Percentiles rank a stretch among this genome's conserved stretches.
Conservation (phyloP, 495 filamentous ascomycete species). For the Penicillium egyptiacum region DNA sequence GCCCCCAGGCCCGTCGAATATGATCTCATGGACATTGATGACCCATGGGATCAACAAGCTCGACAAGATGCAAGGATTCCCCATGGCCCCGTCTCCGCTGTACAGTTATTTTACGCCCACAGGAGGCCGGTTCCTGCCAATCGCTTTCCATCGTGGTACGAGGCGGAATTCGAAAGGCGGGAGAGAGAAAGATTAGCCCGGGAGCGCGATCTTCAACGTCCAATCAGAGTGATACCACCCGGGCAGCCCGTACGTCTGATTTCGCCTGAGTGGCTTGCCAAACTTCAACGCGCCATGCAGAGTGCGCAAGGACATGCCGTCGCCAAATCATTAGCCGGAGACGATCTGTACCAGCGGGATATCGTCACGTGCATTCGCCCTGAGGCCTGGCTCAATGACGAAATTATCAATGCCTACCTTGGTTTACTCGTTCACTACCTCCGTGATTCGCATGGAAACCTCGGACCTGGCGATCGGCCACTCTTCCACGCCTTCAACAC, state of each 20-base stretch:
- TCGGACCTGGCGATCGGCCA: conserved; percentile 50
- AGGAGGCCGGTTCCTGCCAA: conserved; percentile 30
- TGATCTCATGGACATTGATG: conserved; percentile 21
- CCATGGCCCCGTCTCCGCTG: conserved; percentile 41
- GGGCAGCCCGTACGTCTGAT: conserved; percentile 47
- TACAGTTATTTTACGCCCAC: conserved; percentile 32
- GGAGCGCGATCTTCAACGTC: conserved; percentile 19
- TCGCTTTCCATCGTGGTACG: conserved; percentile 37
- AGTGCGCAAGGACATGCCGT: conserved; percentile 27
- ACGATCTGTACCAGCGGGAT: conserved; percentile 58
- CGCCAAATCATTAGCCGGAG: conserved; percentile 53
- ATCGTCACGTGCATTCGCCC: conserved; percentile 57
- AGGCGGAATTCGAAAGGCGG: conserved; percentile 30
- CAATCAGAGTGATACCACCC: conserved; percentile 24
- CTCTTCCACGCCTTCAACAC: conserved; percentile 69
- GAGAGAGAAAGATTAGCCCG: conserved; percentile 16
- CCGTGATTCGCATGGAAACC: conserved; percentile 50
- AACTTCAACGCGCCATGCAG: conserved; percentile 36
- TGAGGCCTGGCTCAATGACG: conserved; percentile 76
- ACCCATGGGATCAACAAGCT: conserved; percentile 27
- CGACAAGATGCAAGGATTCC: conserved; percentile 18
- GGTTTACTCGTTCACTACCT: conserved; percentile 58
- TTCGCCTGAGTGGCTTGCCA: conserved; percentile 43
- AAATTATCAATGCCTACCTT: conserved; percentile 72
- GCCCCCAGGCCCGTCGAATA: conserved; percentile 6